Conservation (phyloP, 2,329 filamentous ascomycete genomes). For the Diaporthe vaccinii region DNA sequence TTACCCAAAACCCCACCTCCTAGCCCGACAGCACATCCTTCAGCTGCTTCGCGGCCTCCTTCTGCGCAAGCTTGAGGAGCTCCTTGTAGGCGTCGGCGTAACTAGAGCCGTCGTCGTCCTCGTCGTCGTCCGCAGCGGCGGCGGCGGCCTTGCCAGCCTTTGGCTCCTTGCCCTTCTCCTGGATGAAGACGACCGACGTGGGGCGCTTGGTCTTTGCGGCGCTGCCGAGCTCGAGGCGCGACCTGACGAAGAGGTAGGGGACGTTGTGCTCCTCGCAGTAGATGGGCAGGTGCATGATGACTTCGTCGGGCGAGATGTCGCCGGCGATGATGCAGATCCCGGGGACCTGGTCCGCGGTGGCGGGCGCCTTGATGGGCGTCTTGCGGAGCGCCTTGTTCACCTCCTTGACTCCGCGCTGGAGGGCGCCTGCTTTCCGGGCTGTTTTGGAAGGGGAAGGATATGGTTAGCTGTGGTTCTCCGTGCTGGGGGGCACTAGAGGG, state of each 20-base stretch:
- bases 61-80: conserved; percentile 75
- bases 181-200: conserved; percentile 94
- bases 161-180: conserved; percentile 65
- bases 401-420: conserved; percentile 99
- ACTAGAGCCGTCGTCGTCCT: conserved; percentile 68
- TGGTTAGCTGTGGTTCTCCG: conserved; percentile 16
- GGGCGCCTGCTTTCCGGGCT: conserved; percentile 95
- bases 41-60: conserved; percentile 72
- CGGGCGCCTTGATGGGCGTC: conserved; percentile 78
- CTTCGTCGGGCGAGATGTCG: conserved; percentile 98
- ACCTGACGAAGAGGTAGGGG: conserved; percentile 95
- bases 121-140: conserved; percentile 59
- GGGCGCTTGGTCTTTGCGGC: conserved; percentile 96
- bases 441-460: conserved; percentile 40
- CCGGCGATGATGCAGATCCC: conserved; percentile 92
- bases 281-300: conserved; percentile 97
- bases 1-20: not conserved
- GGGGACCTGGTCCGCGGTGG: conserved; percentile 68
- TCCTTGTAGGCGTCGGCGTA: conserved; percentile 75
- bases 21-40: conserved; percentile 44
- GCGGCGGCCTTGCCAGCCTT: conserved; percentile 61
- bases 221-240: conserved; percentile 91
- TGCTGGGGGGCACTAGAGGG: not conserved
- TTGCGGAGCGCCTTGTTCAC: conserved; percentile 99
- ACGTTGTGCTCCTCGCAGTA: conserved; percentile 98